Evolutionary conservation across 2,329 filamentous ascomycete genomes (phyloP).

Genomic region (Xylaria sp.): DNA sequence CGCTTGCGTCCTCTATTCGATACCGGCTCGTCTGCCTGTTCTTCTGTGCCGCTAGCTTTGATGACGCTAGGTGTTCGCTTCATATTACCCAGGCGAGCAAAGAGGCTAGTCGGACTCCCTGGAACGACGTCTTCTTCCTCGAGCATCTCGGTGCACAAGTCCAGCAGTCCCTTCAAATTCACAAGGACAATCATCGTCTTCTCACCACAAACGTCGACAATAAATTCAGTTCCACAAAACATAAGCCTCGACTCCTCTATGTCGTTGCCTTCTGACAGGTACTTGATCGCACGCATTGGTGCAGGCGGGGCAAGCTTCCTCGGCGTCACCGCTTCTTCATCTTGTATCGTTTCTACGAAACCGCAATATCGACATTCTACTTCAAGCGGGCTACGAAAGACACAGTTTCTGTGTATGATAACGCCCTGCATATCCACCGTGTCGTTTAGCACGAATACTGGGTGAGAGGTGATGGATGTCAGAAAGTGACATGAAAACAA

Average conservation of each 20-base stretch:
- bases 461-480: background rate
- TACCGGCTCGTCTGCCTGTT: background rate
- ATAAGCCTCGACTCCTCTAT: slow-evolving; percentile 28
- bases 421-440: background rate
- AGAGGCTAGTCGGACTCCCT: slow-evolving; percentile 15
- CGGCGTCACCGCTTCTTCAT: slow-evolving; percentile 12
- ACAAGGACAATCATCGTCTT: slow-evolving; percentile 40
- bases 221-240: slow-evolving; percentile 43
- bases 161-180: slow-evolving; percentile 30
- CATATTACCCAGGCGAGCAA: background rate
- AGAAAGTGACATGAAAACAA: background rate
- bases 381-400: slow-evolving; percentile 17
- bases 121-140: slow-evolving; percentile 18
- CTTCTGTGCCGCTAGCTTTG: background rate
- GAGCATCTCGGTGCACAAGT: slow-evolving; percentile 31
- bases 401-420: background rate
- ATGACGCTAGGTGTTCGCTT: background rate
- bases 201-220: slow-evolving; percentile 41
- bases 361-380: slow-evolving; percentile 45
- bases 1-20: background rate
- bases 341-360: slow-evolving; percentile 33
- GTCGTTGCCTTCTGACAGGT: background rate
- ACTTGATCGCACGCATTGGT: slow-evolving; percentile 42
- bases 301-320: slow-evolving; percentile 43
- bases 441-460: background rate